phyloP scores from a whole-genome alignment of 495 filamentous ascomycete species.

The Xanthoparmelia taractica region DNA sequence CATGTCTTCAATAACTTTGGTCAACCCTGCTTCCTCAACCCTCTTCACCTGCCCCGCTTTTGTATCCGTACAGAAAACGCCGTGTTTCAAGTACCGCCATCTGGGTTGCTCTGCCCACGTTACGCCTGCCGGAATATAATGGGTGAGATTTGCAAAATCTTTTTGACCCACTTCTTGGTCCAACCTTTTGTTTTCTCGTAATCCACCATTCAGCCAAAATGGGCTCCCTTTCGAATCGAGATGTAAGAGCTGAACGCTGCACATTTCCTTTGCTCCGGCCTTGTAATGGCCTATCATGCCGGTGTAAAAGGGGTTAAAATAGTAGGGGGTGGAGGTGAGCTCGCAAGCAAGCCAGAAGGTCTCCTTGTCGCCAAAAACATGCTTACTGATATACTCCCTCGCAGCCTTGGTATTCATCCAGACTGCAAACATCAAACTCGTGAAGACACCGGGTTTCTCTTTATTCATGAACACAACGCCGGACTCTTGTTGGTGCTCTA shows the following conservation, averaged over 20 bases:
- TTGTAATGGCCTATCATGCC: constrained; percentile 2
- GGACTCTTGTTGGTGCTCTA: constrained; percentile 11
- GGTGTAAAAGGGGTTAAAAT: constrained; percentile 2
- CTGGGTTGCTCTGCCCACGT: constrained; percentile 1
- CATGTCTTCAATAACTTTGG: neutral
- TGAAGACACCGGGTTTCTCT: constrained; percentile 4
- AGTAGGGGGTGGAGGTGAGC: neutral
- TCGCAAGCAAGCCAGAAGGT: neutral
- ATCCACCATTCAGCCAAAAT: constrained; percentile 4
- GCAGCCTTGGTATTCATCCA: constrained; percentile 11
- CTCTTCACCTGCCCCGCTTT: neutral
- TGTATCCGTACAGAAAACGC: neutral
- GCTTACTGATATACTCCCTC: neutral
- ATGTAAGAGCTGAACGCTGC: constrained; percentile 3
- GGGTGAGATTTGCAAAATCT: neutral
- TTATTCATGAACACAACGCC: constrained; percentile 15
- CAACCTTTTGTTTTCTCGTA: constrained; percentile 7
- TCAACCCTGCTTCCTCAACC: neutral
- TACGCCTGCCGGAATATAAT: constrained; percentile 1
- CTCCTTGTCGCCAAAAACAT: neutral
- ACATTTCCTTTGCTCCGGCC: constrained; percentile 3
- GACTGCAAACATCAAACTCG: neutral
- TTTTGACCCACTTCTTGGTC: constrained; percentile 3
- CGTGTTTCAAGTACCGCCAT: constrained; percentile 1
- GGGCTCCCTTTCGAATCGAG: neutral